phyloP scores from a whole-genome alignment of 345 rosid genomes.

The Citrus trifoliata region DNA sequence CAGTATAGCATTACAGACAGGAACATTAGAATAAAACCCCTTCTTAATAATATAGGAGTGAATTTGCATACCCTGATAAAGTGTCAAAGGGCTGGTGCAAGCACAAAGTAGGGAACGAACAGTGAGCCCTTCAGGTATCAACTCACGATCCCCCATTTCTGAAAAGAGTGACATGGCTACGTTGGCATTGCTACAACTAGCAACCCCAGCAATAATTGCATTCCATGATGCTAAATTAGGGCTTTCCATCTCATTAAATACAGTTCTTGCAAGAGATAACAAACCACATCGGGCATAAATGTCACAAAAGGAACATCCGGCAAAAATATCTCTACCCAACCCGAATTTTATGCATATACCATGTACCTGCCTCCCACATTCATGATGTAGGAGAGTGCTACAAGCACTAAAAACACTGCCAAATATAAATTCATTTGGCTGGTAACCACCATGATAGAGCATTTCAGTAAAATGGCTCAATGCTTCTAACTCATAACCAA shows the following conservation, averaged over 20 bases:
- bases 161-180: conserved; percentile 38
- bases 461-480: conserved; percentile 41
- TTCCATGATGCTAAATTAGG: conserved; percentile 65
- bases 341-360: conserved; percentile 49
- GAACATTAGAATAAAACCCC: conserved; percentile 35
- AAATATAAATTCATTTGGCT: conserved; percentile 57
- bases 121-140: conserved; percentile 42
- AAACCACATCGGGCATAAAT: conserved; percentile 55
- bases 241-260: conserved; percentile 40
- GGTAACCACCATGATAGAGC: conserved; percentile 41
- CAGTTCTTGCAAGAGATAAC: conserved; percentile 35
- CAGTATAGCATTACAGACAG: conserved; percentile 52
- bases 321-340: conserved; percentile 30
- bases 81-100: conserved; percentile 28
- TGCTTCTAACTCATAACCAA: conserved; percentile 54
- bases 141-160: conserved; percentile 32
- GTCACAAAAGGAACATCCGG: conserved; percentile 55
- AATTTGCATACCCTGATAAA: conserved; percentile 47
- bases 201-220: conserved; percentile 50
- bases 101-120: conserved; percentile 46
- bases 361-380: conserved; percentile 56
- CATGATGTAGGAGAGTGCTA: conserved; percentile 38
- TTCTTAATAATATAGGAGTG: conserved; percentile 46
- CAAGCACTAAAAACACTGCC: conserved; percentile 56
- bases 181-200: conserved; percentile 33